Base-by-base conservation (phyloP, 768 basidiomycete genomes). In the Boletus coccyginus region DNA sequence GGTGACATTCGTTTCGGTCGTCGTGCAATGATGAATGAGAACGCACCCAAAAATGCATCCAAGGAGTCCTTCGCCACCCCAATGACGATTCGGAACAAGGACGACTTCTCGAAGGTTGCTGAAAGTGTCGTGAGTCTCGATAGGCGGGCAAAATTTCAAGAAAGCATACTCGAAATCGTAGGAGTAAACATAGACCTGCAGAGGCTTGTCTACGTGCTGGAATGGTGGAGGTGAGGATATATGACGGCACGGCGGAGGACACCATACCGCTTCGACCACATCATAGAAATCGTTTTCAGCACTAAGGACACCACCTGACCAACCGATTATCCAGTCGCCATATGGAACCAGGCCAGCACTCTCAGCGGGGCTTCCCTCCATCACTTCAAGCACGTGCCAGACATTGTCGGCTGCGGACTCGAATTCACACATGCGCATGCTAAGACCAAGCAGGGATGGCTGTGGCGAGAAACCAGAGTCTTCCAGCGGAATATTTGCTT, bases 251-350 rank as follows among this genome's bases (percentile, higher is more conserved):
- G 42, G 48, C 27, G 35, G 32, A 52, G 50, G 50, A 50, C 16
- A 21, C 71, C 90, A 62, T 69, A 92, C 93, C 31, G 88, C 85
- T 75, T 97, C 96, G 40, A 98, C 93, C 10, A 98, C 78, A 55
- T 96, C 92, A 70, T 98, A 98, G 64, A 99, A 98, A 66, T 98
- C 97, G 55, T 88, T 88, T 73, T 99, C 96, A 9, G 91, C 87
- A 58, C 87, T 81, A 45, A 99, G 75, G 4, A 91, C 88, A 9
- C 97, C 96, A 12, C 97, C 96, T 16, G 92, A 92, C 91, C 96
- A 99, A 19, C 96, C 96, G 66, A 87, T 77, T 62, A 86, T 84
- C 76, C 83, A 86, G 70, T 86, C 83, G 32, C 82, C 80, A 76
- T 92, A 95, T 1, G 96, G 96, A 19, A 99, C 97, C 12, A 98